Conservation (phyloP, 1,284 basidiomycete genomes). For the Leccinum subrobustum region DNA sequence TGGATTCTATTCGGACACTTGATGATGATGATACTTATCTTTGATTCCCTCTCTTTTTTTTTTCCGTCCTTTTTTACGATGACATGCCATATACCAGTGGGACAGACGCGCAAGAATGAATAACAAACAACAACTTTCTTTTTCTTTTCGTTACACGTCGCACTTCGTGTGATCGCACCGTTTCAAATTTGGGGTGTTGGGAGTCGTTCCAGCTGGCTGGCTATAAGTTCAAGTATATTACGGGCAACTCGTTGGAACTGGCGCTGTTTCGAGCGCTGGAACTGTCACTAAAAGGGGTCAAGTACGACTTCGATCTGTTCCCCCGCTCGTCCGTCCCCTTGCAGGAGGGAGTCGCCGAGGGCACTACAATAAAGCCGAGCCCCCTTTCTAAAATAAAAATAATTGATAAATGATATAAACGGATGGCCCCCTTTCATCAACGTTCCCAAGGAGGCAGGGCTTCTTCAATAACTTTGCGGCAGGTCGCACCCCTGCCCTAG, state of each 20-base stretch:
- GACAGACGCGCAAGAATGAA: neutral
- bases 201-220: neutral
- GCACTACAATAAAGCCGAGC: neutral
- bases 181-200: neutral
- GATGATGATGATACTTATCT: conserved; percentile 4
- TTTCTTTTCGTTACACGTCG: neutral
- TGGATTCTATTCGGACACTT: conserved; percentile 8
- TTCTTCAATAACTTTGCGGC: neutral
- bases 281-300: neutral
- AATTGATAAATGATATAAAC: neutral
- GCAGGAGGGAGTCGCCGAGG: neutral
- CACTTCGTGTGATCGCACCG: neutral
- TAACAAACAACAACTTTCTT: neutral
- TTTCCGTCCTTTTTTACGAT: neutral
- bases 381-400: neutral
- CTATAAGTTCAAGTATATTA: neutral
- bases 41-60: neutral
- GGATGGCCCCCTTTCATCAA: neutral
- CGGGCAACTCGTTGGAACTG: no score
- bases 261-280: no score
- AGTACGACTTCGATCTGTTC: neutral
- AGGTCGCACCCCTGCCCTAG: neutral
- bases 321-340: neutral
- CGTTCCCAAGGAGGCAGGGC: neutral
- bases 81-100: conserved; percentile 4